phyloP scores from a whole-genome alignment of 2,329 filamentous ascomycete species.

The Penicillium sp. region DNA sequence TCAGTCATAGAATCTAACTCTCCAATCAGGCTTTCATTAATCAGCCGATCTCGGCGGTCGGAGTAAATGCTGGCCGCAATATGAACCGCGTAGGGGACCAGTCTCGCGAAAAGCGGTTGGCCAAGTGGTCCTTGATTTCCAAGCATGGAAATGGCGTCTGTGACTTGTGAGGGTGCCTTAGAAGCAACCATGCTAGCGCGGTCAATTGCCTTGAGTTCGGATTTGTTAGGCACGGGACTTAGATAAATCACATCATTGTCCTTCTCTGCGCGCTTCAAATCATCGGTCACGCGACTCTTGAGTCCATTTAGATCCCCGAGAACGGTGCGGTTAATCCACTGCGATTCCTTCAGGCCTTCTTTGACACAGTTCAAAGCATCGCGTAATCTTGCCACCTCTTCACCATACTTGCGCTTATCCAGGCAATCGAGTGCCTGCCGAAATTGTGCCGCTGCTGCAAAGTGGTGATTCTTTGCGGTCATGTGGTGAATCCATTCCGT shows the following conservation, averaged over 20 bases:
- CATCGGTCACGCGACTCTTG: conserved; percentile 79
- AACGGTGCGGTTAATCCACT: conserved; percentile 78
- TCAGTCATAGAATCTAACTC: conserved; percentile 80
- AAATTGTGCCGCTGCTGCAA: conserved; percentile 92
- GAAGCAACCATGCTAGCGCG: conserved; percentile 84
- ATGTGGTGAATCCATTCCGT: conserved; percentile 98
- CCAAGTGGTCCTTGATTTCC: conserved; percentile 80
- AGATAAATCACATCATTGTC: conserved; percentile 97
- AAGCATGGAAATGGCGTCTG: conserved; percentile 74
- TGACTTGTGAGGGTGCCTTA: conserved; percentile 76
- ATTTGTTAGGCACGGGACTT: conserved; percentile 78
- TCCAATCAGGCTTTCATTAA: conserved; percentile 83
- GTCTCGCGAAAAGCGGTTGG: conserved; percentile 78
- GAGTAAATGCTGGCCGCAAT: conserved; percentile 94
- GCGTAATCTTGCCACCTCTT: conserved; percentile 82
- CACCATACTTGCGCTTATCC: conserved; percentile 91
- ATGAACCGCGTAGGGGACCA: conserved; percentile 95
- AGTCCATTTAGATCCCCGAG: conserved; percentile 78
- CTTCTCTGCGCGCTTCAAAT: conserved; percentile 87
- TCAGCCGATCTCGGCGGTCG: conserved; percentile 82
- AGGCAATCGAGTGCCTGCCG: conserved; percentile 85
- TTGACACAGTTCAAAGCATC: conserved; percentile 81
- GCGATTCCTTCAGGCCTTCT: conserved; percentile 80
- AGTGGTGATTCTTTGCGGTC: conserved; percentile 95
- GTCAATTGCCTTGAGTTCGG: conserved; percentile 81